Base-by-base conservation (phyloP, 2,329 filamentous ascomycete genomes). In the Cercospora citrullina region DNA sequence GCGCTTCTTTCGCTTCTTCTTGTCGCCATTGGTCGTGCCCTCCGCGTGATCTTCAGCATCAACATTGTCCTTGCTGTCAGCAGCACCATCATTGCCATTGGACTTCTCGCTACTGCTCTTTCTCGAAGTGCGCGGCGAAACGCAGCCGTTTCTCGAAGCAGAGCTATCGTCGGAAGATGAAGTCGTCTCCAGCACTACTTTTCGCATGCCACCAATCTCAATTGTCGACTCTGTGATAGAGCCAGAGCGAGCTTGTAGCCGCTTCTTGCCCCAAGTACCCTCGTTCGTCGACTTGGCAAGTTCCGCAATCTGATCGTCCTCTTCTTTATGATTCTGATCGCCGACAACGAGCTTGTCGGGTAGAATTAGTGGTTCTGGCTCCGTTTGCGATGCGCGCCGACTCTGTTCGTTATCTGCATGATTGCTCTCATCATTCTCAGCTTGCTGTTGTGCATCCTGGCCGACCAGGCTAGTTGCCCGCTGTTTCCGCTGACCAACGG, bases 201-300 rank as follows among this genome's bases (percentile, higher is more conserved):
- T 94, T 71, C 88, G 87, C 63, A 93, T 85, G 2, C 91, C 91
- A 65, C 89, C 88, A 2, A 89, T 84, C 75, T 94, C 90, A 65
- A 93, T 82, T n/a, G 91, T 83, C 69, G 91, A 91, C 79, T 94
- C 91, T 0, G 91, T 93, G 73, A 94, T 92, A 76, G 89, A 92
- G 30, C 91, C 91, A 72, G 89, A 92, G 66, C 90, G 85, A 5
- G 89, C 88, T 4, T 73, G 68, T 14, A 75, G 72, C 8, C 66
- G 71, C 72, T 66, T 73, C 68, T 69, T 73, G 72, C 72, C 73
- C 57, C 65, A 76, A 77, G 26, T 58, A 12, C 62, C 45, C 6
- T 64, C 66, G 51, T 36, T 60, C 1, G 66, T 62, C 18, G 60
- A 30, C 26, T 60, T 69, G 5, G 69, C 71, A 3, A 73, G 30